Percentiles rank a stretch among this genome's conserved stretches.
Conservation (phyloP, 768 basidiomycete genomes). For the Pulveroboletus sp. region DNA sequence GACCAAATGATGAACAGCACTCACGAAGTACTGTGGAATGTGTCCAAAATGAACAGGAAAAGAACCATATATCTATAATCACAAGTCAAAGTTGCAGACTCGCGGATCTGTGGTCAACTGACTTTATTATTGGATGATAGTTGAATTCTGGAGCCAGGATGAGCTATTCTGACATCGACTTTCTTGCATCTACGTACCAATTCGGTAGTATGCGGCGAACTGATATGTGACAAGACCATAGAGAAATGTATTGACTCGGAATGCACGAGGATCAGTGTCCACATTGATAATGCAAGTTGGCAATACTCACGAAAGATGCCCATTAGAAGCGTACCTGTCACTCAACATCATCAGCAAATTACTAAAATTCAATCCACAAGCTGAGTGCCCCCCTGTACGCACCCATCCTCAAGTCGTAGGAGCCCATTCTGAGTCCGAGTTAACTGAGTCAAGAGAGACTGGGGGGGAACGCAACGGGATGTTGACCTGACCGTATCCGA, state of each 20-base stretch:
- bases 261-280: neutral
- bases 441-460: neutral
- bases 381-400: too few relatives aligned
- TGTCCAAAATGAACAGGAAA: constrained; percentile 14
- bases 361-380: neutral
- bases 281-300: neutral
- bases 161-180: neutral
- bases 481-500: too few relatives aligned
- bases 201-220: constrained; percentile 36
- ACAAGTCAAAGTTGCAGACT: neutral
- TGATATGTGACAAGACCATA: constrained; percentile 43
- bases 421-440: neutral
- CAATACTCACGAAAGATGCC: neutral
- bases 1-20: neutral
- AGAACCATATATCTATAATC: constrained; percentile 9
- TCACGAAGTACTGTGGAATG: constrained; percentile 16
- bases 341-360: neutral
- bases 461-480: neutral
- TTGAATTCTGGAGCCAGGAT: constrained; percentile 7
- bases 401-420: neutral
- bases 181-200: neutral
- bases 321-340: neutral
- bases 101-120: neutral
- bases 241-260: constrained; percentile 24
- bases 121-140: constrained; percentile 10